These are phyloP conservation scores for Zoysia matrella DNA, from an alignment of 202 grass and related monocot genomes.

Conservation along the genomic window DNA sequence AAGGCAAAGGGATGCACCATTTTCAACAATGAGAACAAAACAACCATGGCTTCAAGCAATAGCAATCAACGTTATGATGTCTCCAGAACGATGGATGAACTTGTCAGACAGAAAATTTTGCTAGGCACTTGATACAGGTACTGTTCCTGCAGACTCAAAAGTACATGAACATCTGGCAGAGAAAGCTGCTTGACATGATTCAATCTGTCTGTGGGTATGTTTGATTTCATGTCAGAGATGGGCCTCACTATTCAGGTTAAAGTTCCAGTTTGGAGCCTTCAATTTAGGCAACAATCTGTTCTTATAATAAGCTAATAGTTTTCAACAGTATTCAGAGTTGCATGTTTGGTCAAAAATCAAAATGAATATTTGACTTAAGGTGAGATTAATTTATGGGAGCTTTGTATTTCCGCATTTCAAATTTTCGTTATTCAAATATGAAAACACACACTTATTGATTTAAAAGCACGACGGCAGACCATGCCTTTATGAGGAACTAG, in stretches of 20 bases:
- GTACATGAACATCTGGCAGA: slow-evolving; percentile 15
- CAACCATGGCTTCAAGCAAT: not conserved
- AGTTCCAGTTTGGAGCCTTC: not conserved
- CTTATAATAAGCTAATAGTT: not conserved
- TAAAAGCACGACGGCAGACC: not conserved
- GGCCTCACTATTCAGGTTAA: not conserved
- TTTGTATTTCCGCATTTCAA: not conserved
- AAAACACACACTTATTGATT: not conserved
- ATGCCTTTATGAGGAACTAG: not conserved
- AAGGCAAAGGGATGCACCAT: slow-evolving; percentile 50
- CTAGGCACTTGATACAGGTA: not conserved
- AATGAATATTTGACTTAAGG: slow-evolving; percentile 7
- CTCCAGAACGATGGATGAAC: not conserved
- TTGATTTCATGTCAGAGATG: not conserved
- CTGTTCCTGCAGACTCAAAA: slow-evolving; percentile 11
- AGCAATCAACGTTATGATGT: not conserved
- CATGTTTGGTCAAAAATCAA: not conserved
- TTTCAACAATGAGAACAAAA: too few relatives aligned
- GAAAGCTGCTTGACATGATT: slow-evolving; percentile 1
- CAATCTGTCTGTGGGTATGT: not conserved
- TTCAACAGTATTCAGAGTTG: not conserved
- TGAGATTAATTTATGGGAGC: slow-evolving; percentile 3
- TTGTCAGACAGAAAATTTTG: not conserved
- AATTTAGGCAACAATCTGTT: not conserved
- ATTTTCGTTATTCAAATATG: not conserved